Conservation (phyloP, 2,329 filamentous ascomycete genomes). For the Talaromyces sp. region DNA sequence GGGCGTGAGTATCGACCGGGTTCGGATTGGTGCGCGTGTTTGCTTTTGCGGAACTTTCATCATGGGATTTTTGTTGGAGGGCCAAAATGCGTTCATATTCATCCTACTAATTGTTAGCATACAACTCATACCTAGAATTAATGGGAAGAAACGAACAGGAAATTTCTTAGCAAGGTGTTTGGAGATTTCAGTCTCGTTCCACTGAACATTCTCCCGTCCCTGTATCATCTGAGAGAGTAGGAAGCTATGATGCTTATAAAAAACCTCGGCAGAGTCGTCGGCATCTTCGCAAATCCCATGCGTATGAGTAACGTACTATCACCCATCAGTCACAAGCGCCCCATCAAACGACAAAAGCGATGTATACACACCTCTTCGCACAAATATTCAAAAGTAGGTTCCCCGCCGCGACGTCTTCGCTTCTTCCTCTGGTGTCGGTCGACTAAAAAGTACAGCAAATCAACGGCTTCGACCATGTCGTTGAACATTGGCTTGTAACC, state of each 20-base stretch:
- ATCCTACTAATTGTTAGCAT: constrained; percentile 19
- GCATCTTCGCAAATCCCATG: constrained; percentile 38
- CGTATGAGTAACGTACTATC: constrained; percentile 38
- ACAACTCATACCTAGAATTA: not conserved
- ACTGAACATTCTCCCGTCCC: constrained; percentile 40
- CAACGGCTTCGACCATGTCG: constrained; percentile 54
- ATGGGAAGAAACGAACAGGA: constrained; percentile 22
- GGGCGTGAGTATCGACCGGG: constrained; percentile 19
- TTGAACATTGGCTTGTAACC: constrained; percentile 50
- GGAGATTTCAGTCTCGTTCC: constrained; percentile 40
- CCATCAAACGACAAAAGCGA: constrained; percentile 8
- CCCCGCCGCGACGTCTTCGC: constrained; percentile 25
- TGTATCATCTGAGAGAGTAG: constrained; percentile 44
- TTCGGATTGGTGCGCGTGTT: constrained; percentile 17
- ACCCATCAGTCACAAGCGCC: not conserved
- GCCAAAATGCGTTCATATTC: constrained; percentile 27
- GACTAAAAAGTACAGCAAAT: constrained; percentile 56
- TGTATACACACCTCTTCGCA: constrained; percentile 32
- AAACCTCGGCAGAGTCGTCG: constrained; percentile 43
- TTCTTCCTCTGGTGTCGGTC: constrained; percentile 44
- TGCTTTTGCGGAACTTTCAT: constrained; percentile 14
- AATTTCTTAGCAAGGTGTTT: constrained; percentile 40
- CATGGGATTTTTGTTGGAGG: constrained; percentile 18
- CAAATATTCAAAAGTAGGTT: constrained; percentile 32
- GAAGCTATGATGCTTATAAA: constrained; percentile 41